Percentiles rank a stretch among this genome's conserved stretches.
Evolutionary conservation across 2,329 filamentous ascomycete species (phyloP).

Genomic region (Colletotrichum aenigma): DNA sequence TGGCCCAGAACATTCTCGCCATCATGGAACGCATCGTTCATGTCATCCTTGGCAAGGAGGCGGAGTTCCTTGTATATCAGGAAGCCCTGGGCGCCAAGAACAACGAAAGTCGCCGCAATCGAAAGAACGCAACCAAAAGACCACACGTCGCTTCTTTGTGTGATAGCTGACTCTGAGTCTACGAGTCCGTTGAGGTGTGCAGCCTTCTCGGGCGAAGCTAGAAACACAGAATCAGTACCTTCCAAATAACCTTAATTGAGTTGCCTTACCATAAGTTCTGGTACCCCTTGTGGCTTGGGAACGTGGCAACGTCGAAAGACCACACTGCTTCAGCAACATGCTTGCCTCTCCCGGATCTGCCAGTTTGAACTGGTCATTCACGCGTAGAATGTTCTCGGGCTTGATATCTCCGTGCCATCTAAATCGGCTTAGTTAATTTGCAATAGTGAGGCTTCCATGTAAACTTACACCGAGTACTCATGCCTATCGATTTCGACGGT

Average conservation of each 20-base stretch:
- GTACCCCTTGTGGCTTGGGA: constrained; percentile 29
- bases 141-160: constrained; percentile 42
- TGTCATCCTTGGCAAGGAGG: not conserved
- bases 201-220: not conserved
- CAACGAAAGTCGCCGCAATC: constrained; percentile 39
- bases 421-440: not conserved
- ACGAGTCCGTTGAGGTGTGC: not conserved
- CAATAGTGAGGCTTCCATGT: too few relatives aligned
- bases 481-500: too few relatives aligned
- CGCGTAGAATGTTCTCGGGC: constrained; percentile 35
- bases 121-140: constrained; percentile 43
- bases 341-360: constrained; percentile 39
- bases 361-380: constrained; percentile 37
- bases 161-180: constrained; percentile 7
- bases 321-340: not conserved
- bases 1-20: not conserved
- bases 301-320: not conserved
- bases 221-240: too few relatives aligned
- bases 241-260: too few relatives aligned
- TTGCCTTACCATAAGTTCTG: constrained; percentile 34
- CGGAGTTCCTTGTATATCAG: not conserved
- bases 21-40: not conserved
- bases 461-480: too few relatives aligned
- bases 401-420: constrained; percentile 43
- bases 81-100: constrained; percentile 27